These are phyloP conservation scores for Irpex sp. DNA, from an alignment of 1,284 basidiomycete genomes.

Conservation along the genomic window DNA sequence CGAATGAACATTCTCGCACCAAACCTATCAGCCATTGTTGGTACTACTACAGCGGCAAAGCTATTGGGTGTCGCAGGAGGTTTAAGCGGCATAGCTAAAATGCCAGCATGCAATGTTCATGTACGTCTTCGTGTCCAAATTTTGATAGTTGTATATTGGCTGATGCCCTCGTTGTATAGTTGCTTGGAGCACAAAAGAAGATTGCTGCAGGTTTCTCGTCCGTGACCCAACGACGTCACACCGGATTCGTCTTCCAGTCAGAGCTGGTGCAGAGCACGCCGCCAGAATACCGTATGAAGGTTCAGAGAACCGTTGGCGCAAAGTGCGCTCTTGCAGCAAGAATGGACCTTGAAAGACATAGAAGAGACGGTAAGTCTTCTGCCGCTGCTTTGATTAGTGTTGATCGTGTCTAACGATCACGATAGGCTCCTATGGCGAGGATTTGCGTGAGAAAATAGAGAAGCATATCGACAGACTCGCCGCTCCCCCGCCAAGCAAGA, in stretches of 20 bases:
- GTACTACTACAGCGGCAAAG: slow-evolving; percentile 97
- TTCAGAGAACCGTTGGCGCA: slow-evolving; percentile 90
- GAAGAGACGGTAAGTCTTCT: slow-evolving; percentile 60
- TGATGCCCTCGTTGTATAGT: slow-evolving; percentile 40
- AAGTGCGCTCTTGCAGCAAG: slow-evolving; percentile 90
- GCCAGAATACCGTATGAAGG: slow-evolving; percentile 89
- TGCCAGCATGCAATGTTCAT: slow-evolving; percentile 95
- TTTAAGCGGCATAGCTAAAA: slow-evolving; percentile 85
- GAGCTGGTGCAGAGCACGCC: slow-evolving; percentile 84
- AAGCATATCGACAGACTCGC: slow-evolving; percentile 90
- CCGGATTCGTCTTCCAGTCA: slow-evolving; percentile 95
- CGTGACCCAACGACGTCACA: slow-evolving; percentile 83
- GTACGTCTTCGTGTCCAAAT: slow-evolving; percentile 42
- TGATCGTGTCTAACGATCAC: neutral
- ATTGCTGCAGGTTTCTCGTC: slow-evolving; percentile 84
- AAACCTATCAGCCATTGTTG: slow-evolving; percentile 96
- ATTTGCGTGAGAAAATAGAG: slow-evolving; percentile 82
- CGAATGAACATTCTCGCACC: slow-evolving; percentile 98
- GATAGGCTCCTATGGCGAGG: slow-evolving; percentile 75
- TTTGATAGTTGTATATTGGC: neutral
- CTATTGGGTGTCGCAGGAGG: slow-evolving; percentile 97
- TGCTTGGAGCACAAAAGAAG: slow-evolving; percentile 93
- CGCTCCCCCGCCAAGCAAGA: slow-evolving; percentile 93
- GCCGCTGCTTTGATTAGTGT: neutral
- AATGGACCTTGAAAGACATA: slow-evolving; percentile 84